Conservation (phyloP, 192 early-diverging fungal species). For the Pilobolus umbonatus region DNA sequence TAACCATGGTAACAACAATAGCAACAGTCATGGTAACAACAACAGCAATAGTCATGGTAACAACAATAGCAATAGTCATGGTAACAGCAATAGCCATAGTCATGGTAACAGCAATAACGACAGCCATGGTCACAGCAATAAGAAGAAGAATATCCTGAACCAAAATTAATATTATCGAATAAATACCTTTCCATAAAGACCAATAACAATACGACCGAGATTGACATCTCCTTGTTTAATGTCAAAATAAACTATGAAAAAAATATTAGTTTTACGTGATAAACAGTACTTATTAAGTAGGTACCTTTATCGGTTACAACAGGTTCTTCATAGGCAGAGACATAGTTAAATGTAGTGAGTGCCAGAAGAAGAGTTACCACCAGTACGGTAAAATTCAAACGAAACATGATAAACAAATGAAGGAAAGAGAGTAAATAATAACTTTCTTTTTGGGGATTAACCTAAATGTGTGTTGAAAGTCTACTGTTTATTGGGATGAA, state of each 20-base stretch:
- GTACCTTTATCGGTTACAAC: constrained; percentile 61
- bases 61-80: constrained; percentile 10
- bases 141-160: background rate
- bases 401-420: constrained; percentile 10
- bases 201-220: constrained; percentile 66
- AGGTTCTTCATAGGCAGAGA: constrained; percentile 57
- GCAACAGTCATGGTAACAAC: constrained; percentile 6
- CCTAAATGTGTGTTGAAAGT: no score
- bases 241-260: constrained; percentile 75
- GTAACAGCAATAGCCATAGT: constrained; percentile 13
- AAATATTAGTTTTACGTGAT: background rate
- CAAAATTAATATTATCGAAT: background rate
- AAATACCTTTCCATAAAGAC: constrained; percentile 59
- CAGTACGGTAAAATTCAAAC: constrained; percentile 13
- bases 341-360: constrained; percentile 19
- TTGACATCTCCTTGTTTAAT: constrained; percentile 72
- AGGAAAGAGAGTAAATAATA: constrained; percentile 9
- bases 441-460: no score
- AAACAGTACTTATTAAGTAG: background rate
- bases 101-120: constrained; percentile 5
- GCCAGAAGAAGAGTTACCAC: constrained; percentile 15
- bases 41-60: constrained; percentile 10
- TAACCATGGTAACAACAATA: constrained; percentile 10
- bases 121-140: constrained; percentile 11
- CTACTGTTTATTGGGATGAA: no score